phyloP scores from a whole-genome alignment of 2,329 filamentous ascomycete genomes.

The Nannizziopsis barbatae region DNA sequence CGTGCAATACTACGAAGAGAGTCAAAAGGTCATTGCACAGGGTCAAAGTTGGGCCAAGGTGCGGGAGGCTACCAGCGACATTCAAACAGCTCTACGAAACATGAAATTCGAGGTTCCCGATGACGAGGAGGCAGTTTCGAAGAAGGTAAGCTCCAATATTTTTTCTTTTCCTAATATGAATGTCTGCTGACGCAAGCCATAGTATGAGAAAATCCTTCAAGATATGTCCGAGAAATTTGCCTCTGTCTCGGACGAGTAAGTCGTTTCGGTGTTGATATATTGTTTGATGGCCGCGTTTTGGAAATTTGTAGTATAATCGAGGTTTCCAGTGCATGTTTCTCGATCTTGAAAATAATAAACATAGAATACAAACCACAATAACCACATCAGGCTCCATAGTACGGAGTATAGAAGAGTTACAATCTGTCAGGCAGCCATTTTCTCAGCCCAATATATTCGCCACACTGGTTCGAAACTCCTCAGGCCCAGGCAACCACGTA shows the following conservation, averaged over 20 bases:
- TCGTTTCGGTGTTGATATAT: no score
- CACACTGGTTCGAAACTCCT: no score
- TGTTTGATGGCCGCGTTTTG: neutral
- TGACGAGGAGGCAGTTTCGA: slow-evolving; percentile 66
- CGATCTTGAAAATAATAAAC: no score
- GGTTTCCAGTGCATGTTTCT: neutral
- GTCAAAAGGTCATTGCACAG: slow-evolving; percentile 85
- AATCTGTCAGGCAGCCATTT: neutral
- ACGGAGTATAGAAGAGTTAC: no score
- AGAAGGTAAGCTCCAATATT: slow-evolving; percentile 56
- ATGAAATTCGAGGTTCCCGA: slow-evolving; percentile 95
- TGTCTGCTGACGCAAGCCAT: slow-evolving; percentile 31
- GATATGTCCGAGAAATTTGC: slow-evolving; percentile 96
- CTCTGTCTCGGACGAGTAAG: slow-evolving; percentile 83
- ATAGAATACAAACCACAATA: neutral
- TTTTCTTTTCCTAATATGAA: slow-evolving; percentile 1
- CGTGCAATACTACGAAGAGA: slow-evolving; percentile 95
- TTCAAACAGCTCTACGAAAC: slow-evolving; percentile 71
- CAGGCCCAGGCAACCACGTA: neutral
- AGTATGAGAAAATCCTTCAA: slow-evolving; percentile 89
- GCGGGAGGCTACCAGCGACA: slow-evolving; percentile 74
- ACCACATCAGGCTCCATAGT: neutral
- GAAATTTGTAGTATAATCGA: slow-evolving; percentile 1
- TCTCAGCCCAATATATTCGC: neutral
- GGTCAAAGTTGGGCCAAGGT: slow-evolving; percentile 90